A percentile compares a stretch with the other conserved stretches of the same genome.
These are phyloP conservation scores for Neoscytalidium dimidiatum DNA, from an alignment of 2,329 filamentous ascomycete genomes.

Conservation along the genomic window DNA sequence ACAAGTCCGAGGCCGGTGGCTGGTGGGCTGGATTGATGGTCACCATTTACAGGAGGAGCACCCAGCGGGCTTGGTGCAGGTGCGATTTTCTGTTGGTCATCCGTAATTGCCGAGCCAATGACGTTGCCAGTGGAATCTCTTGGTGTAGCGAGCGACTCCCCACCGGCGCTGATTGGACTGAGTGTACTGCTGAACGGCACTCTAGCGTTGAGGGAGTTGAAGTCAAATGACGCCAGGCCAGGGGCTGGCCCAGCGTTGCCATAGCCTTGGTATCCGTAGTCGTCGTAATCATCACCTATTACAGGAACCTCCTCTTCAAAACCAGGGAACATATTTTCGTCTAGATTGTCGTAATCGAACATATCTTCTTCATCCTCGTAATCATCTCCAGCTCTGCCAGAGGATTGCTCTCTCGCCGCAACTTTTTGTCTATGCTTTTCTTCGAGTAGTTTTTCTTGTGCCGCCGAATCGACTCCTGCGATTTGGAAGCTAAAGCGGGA, in stretches of 20 bases:
- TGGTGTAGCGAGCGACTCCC: conserved; percentile 8
- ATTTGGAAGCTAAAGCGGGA: conserved; percentile 84
- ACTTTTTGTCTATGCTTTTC: conserved; percentile 70
- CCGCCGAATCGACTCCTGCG: conserved; percentile 65
- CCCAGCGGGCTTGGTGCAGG: conserved; percentile 7
- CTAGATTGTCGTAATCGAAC: conserved; percentile 49
- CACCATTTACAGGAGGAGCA: conserved; percentile 1
- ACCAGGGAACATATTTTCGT: conserved; percentile 45
- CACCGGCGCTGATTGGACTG: conserved; percentile 28
- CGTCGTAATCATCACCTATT: conserved; percentile 39
- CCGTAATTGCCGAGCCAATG: conserved; percentile 4
- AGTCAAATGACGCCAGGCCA: conserved; percentile 35
- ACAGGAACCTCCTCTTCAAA: conserved; percentile 69
- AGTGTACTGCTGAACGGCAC: conserved; percentile 24
- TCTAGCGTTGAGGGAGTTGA: conserved; percentile 28
- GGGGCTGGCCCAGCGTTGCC: conserved; percentile 24
- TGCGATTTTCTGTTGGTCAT: conserved; percentile 2
- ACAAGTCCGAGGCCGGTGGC: conserved; percentile 28
- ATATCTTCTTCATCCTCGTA: conserved; percentile 39
- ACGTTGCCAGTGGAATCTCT: conserved; percentile 3
- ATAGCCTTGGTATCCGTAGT: conserved; percentile 27
- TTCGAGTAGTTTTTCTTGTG: conserved; percentile 69
- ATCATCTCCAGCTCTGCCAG: conserved; percentile 29
- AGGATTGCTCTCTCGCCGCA: conserved; percentile 56
- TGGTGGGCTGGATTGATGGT: background rate